Base-by-base conservation (phyloP, 768 basidiomycete genomes). In the Tricholomella constricta region DNA sequence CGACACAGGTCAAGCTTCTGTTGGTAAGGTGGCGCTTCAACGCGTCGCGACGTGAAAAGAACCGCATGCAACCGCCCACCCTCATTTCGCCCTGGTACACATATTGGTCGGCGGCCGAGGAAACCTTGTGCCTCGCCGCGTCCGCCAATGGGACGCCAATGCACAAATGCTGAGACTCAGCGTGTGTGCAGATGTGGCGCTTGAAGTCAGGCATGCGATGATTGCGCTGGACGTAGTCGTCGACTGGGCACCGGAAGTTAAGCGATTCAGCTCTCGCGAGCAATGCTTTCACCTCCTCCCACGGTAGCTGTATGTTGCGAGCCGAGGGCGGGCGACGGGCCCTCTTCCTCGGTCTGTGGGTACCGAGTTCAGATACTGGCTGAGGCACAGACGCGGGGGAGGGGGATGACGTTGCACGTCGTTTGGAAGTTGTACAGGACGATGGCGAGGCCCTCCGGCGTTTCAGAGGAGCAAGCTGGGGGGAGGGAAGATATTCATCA, bases 141-240 rank as follows among this genome's bases (percentile, higher is more conserved):
- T 65, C 59, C 27, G 54, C 44, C 35, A 52, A 43, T 6, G 57
- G 66, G n/a, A 77, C 71, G 2, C 78, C 77, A 44, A 68, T 70
- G 65, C 78, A 80, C 55, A 32, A 9, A 32, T 32, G 9, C 31
- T 32, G 31, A 11, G 31, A 32, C 31, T 32, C 31, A 14, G 31
- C 71, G 37, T 75, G 84, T 2, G 83, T 83, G 38, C 67, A 72
- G 37, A 85, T 62, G 62, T 86, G 85, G 20, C 85, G 78, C 63
- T 77, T 78, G 62, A 81, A 79, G 60, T 86, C 85, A 9, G 83
- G 82, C 26, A 77, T 62, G 22, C 84, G 80, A 35, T 70, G 69
- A 67, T 80, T 82, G 32, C 56, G 63, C 58, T 80, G 80, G 27
- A 72, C 66, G 74, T 75, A 79, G 41, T 65, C 65, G 62, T 82